Evolutionary conservation across 2,329 filamentous ascomycete species (phyloP).

Genomic region (Penicillium corylophilum): DNA sequence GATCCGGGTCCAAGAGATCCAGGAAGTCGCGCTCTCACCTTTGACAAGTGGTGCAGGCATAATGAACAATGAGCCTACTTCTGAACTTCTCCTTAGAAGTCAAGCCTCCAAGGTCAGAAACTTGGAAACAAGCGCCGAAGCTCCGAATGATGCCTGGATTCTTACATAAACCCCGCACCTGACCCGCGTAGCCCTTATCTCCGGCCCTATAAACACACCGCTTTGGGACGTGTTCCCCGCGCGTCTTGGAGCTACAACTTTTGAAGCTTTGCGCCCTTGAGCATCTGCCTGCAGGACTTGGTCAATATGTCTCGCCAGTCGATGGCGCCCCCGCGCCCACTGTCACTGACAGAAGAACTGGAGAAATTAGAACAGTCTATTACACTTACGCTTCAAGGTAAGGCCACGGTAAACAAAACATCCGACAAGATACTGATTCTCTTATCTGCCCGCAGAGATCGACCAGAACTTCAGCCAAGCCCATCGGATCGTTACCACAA

Average conservation of each 20-base stretch:
- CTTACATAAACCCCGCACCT: slow-evolving; percentile 30
- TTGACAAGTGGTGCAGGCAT: slow-evolving; percentile 51
- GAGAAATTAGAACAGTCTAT: slow-evolving; percentile 96
- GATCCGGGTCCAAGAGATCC: slow-evolving; percentile 1
- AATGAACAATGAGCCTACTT: slow-evolving; percentile 11
- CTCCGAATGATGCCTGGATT: slow-evolving; percentile 19
- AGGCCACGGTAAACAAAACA: slow-evolving; percentile 17
- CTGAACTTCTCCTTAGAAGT: slow-evolving; percentile 3
- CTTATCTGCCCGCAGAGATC: slow-evolving; percentile 66
- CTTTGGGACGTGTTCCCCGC: slow-evolving; percentile 32
- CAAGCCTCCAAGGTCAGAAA: slow-evolving; percentile 6
- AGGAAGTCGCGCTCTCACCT: slow-evolving; percentile 33
- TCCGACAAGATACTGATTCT: slow-evolving; percentile 12
- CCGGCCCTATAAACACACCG: slow-evolving; percentile 33
- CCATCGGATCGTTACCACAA: slow-evolving; percentile 91
- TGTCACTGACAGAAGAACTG: slow-evolving; percentile 90
- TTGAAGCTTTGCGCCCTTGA: neutral
- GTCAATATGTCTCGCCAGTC: slow-evolving; percentile 52
- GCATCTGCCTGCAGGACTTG: neutral
- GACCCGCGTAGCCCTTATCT: slow-evolving; percentile 34
- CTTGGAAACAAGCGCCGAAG: slow-evolving; percentile 9
- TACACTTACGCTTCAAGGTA: slow-evolving; percentile 89
- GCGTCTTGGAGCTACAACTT: slow-evolving; percentile 11
- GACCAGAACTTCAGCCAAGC: slow-evolving; percentile 97
- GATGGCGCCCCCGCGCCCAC: slow-evolving; percentile 51